Conservation (phyloP, 345 rosid species). For the Eucalyptus coolabah region DNA sequence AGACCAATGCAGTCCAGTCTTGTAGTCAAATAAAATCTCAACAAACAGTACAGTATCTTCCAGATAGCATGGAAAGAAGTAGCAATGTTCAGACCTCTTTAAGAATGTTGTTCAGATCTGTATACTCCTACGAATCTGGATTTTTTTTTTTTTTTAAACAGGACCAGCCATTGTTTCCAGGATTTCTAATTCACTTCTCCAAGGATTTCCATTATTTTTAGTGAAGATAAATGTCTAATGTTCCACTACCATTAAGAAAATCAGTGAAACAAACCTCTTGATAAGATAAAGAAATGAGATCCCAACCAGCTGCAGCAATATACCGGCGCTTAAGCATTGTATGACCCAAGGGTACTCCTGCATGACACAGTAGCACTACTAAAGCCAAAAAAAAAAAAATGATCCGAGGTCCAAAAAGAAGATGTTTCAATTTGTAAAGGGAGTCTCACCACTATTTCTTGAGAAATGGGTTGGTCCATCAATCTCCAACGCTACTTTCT, state of each 20-base stretch:
- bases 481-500: constrained; percentile 79
- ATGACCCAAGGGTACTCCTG: constrained; percentile 84
- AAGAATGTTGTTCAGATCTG: not conserved
- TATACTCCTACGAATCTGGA: not conserved
- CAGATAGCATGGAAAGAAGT: not conserved
- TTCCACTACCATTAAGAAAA: not conserved
- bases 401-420: not conserved
- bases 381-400: not conserved
- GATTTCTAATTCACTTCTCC: not conserved
- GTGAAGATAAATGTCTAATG: not conserved
- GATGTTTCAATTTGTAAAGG: not conserved
- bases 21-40: not conserved
- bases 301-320: constrained; percentile 86
- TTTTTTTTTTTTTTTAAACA: not conserved
- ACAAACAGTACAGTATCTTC: not conserved
- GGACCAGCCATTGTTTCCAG: not conserved
- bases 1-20: not conserved
- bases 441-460: constrained; percentile 58
- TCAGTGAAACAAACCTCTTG: constrained; percentile 51
- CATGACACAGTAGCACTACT: not conserved
- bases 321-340: constrained; percentile 68
- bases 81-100: not conserved
- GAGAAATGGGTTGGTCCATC: constrained; percentile 97
- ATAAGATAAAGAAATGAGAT: constrained; percentile 56
- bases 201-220: not conserved